phyloP scores from a whole-genome alignment of 148 eudicot species.

The Tetragonia tetragonoides region DNA sequence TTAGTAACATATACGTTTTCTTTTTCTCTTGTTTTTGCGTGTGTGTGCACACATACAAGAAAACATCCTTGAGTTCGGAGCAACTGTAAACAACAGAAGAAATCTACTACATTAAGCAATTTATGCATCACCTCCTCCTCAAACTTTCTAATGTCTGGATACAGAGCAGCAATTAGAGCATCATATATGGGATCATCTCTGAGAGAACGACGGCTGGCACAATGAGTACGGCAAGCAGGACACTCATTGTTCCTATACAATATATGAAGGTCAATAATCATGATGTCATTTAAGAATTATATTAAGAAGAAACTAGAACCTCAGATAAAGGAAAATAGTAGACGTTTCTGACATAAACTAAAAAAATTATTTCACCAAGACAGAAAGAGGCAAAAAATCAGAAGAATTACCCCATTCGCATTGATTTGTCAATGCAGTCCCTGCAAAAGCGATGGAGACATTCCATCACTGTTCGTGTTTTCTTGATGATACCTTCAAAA shows the following conservation, averaged over 20 bases:
- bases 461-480: conserved; percentile 82
- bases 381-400: neutral
- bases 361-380: too few species aligned
- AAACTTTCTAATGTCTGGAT: conserved; percentile 46
- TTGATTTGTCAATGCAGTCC: conserved; percentile 88
- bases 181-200: conserved; percentile 57
- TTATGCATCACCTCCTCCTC: conserved; percentile 42
- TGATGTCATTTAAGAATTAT: neutral
- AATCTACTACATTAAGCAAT: neutral
- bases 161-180: conserved; percentile 42
- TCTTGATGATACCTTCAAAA: conserved; percentile 56
- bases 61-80: conserved; percentile 6
- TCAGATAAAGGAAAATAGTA: too few species aligned
- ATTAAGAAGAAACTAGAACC: neutral
- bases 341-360: too few species aligned
- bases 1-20: neutral
- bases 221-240: conserved; percentile 61
- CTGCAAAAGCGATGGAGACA: conserved; percentile 86
- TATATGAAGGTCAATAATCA: conserved; percentile 1
- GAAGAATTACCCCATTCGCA: conserved; percentile 68
- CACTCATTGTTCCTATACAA: conserved; percentile 50
- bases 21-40: too few species aligned
- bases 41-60: neutral
- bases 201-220: conserved; percentile 60
- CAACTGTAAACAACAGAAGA: neutral